phyloP scores from a whole-genome alignment of 1,284 basidiomycete species.

The Sporisorium reilianum region DNA sequence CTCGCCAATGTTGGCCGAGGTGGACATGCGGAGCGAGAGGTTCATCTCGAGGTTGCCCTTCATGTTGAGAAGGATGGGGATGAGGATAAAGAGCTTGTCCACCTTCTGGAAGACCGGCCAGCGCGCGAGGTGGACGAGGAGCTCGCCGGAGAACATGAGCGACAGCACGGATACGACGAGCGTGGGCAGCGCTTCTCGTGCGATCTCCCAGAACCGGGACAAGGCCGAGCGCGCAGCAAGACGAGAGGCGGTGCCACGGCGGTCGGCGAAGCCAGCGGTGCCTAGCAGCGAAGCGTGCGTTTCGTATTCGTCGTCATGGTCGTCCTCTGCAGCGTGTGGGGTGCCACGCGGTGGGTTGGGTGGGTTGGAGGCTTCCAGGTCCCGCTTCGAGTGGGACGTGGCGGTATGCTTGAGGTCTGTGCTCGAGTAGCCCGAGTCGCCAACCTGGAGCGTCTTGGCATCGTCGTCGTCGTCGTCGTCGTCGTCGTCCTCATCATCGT shows the following conservation, averaged over 20 bases:
- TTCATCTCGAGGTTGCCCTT: conserved; percentile 98
- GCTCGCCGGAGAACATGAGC: conserved; percentile 86
- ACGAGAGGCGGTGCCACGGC: conserved; percentile 43
- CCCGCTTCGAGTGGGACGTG: conserved; percentile 3
- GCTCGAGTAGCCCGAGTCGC: conserved; percentile 26
- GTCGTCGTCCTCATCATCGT: conserved; percentile 1
- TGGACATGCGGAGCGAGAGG: conserved; percentile 72
- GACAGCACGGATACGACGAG: conserved; percentile 71
- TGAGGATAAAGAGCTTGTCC: conserved; percentile 97
- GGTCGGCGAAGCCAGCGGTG: conserved; percentile 42
- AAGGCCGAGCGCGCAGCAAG: conserved; percentile 30
- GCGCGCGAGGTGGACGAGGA: conserved; percentile 83
- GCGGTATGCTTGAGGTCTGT: conserved; percentile 13
- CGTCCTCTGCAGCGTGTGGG: conserved; percentile 6
- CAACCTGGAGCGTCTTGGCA: conserved; percentile 22
- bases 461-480: conserved; percentile 22
- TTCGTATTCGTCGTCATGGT: conserved; percentile 42
- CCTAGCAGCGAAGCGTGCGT: conserved; percentile 40
- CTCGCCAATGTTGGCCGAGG: conserved; percentile 81
- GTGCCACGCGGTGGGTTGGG: conserved; percentile 8
- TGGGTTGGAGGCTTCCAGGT: conserved; percentile 22
- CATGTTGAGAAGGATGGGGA: conserved; percentile 93
- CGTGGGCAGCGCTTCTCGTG: conserved; percentile 71
- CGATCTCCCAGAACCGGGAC: conserved; percentile 56
- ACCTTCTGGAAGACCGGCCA: conserved; percentile 87